Percentiles rank a stretch among this genome's conserved stretches.
These are phyloP conservation scores for Cocos nucifera DNA, from an alignment of 176 grass and related monocot species.

Conservation along the genomic window DNA sequence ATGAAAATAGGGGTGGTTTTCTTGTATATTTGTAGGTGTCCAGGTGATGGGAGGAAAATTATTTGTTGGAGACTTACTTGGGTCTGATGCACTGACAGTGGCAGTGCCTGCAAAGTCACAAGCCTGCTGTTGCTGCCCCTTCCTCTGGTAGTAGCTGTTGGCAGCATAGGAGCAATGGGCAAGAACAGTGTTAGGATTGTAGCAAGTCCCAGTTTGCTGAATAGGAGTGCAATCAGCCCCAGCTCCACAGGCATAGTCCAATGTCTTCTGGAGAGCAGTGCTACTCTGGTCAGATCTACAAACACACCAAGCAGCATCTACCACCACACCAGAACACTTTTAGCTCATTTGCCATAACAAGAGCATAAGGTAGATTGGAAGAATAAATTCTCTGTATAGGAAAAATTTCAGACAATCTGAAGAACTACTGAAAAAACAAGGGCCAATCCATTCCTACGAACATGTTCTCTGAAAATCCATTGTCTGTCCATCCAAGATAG, in stretches of 20 bases:
- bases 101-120: conserved; percentile 63
- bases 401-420: too few relatives aligned
- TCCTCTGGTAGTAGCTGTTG: conserved; percentile 87
- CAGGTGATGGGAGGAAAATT: neutral
- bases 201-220: conserved; percentile 52
- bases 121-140: conserved; percentile 40
- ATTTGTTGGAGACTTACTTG: conserved; percentile 26
- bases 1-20: too few relatives aligned
- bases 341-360: too few relatives aligned
- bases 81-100: conserved; percentile 30
- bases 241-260: conserved; percentile 76
- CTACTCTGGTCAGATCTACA: conserved; percentile 45
- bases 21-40: too few relatives aligned
- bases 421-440: too few relatives aligned
- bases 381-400: too few relatives aligned
- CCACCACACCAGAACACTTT: neutral
- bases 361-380: too few relatives aligned
- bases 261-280: conserved; percentile 46
- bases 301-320: conserved; percentile 72
- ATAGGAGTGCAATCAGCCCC: conserved; percentile 62
- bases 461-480: too few relatives aligned
- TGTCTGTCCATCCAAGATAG: too few relatives aligned
- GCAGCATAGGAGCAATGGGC: conserved; percentile 85
- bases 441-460: too few relatives aligned
- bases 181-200: conserved; percentile 55